phyloP scores from a whole-genome alignment of 495 filamentous ascomycete genomes.

The Amniculicola lignicola region DNA sequence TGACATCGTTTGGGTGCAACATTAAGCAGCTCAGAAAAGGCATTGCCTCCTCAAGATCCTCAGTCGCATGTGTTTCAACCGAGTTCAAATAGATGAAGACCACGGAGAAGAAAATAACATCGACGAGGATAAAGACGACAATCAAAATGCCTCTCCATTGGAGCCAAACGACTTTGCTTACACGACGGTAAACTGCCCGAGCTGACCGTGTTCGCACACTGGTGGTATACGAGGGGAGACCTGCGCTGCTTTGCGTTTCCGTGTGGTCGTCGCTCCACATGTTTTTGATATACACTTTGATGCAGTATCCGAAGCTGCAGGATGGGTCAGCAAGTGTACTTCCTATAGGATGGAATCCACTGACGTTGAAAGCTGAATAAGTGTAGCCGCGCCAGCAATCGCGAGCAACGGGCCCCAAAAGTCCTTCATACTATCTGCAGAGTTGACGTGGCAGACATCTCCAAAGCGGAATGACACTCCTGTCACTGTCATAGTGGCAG shows the following conservation, averaged over 20 bases:
- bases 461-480: slow-evolving; percentile 95
- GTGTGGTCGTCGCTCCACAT: slow-evolving; percentile 64
- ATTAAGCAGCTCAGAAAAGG: slow-evolving; percentile 75
- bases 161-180: slow-evolving; percentile 80
- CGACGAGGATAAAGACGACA: slow-evolving; percentile 79
- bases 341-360: slow-evolving; percentile 10
- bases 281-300: slow-evolving; percentile 84
- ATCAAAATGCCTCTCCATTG: slow-evolving; percentile 92
- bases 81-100: slow-evolving; percentile 84
- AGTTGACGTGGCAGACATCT: slow-evolving; percentile 87
- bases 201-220: slow-evolving; percentile 82
- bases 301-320: slow-evolving; percentile 89
- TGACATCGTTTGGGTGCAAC: slow-evolving; percentile 56
- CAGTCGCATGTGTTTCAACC: slow-evolving; percentile 54
- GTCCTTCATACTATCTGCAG: slow-evolving; percentile 69
- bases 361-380: slow-evolving; percentile 65
- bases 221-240: slow-evolving; percentile 67
- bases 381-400: slow-evolving; percentile 70
- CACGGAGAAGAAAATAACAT: slow-evolving; percentile 88
- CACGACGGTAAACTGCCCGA: slow-evolving; percentile 79
- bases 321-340: slow-evolving; percentile 37
- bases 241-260: slow-evolving; percentile 61
- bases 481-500: slow-evolving; percentile 73
- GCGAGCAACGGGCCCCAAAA: slow-evolving; percentile 89
- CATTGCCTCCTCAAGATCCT: slow-evolving; percentile 52